Conservation (phyloP, 2,329 filamentous ascomycete genomes). For the Trichoderma sp. region DNA sequence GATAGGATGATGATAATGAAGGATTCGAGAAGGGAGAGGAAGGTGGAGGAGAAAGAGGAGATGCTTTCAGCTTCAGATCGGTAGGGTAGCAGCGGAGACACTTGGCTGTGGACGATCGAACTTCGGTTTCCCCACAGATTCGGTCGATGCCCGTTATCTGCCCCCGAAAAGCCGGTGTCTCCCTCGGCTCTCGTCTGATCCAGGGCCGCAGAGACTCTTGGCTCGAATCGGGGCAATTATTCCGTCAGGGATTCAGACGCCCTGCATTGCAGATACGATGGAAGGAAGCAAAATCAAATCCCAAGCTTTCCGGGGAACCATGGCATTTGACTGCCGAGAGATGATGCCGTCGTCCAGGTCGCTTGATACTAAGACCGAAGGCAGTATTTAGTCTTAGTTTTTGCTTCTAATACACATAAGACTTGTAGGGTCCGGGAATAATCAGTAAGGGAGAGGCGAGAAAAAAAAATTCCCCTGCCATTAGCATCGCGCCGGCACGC, state of each 20-base stretch:
- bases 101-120: constrained; percentile 18
- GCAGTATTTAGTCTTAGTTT: not conserved
- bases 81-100: constrained; percentile 10
- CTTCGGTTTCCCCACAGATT: constrained; percentile 20
- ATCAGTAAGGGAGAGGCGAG: not conserved
- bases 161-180: not conserved
- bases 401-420: not conserved
- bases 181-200: not conserved
- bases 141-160: constrained; percentile 20
- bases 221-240: not conserved
- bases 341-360: not conserved
- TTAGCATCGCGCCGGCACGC: constrained; percentile 12
- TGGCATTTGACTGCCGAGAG: not conserved
- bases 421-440: not conserved
- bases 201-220: not conserved
- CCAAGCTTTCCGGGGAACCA: not conserved
- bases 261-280: not conserved
- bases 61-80: constrained; percentile 10
- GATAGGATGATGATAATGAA: not conserved
- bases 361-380: not conserved
- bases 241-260: not conserved
- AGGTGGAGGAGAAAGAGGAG: not conserved
- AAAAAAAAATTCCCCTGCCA: not conserved
- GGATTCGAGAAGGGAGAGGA: not conserved
- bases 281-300: not conserved